Percentiles rank a stretch among this genome's conserved stretches.
These are phyloP conservation scores for Coelastrella sp. DNA, from an alignment of 139 green algal species.

Conservation along the genomic window DNA sequence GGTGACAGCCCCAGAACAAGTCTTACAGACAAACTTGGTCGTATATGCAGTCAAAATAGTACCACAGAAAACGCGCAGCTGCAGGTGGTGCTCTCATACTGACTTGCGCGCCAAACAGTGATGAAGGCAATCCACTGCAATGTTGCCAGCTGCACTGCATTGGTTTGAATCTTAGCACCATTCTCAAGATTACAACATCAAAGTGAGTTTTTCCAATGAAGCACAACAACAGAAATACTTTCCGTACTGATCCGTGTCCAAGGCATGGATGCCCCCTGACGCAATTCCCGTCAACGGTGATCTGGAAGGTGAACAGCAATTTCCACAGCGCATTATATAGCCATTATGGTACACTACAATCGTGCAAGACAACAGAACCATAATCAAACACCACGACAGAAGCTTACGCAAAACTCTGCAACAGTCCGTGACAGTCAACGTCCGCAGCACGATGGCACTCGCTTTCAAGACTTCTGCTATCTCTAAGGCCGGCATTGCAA, in stretches of 20 bases:
- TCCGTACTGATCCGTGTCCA: not conserved
- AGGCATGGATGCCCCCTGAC: not conserved
- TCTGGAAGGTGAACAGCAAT: not conserved
- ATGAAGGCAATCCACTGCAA: no score
- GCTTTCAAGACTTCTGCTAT: not conserved
- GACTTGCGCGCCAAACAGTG: no score
- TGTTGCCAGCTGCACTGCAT: no score
- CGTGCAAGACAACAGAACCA: not conserved
- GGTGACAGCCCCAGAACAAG: no score
- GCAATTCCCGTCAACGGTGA: not conserved
- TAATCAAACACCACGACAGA: not conserved
- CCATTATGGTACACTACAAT: not conserved
- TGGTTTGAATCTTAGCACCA: no score
- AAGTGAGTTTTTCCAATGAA: no score
- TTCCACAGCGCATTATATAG: not conserved
- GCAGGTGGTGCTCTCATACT: no score
- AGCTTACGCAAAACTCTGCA: not conserved
- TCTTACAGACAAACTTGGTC: no score
- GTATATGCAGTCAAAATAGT: no score
- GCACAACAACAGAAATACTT: not conserved
- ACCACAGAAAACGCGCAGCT: no score
- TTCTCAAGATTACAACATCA: no score
- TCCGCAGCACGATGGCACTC: not conserved
- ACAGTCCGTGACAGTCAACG: not conserved
- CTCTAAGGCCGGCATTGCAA: not conserved